These are phyloP conservation scores for Sporisorium reilianum DNA, from an alignment of 1,284 basidiomycete species.

Conservation along the genomic window DNA sequence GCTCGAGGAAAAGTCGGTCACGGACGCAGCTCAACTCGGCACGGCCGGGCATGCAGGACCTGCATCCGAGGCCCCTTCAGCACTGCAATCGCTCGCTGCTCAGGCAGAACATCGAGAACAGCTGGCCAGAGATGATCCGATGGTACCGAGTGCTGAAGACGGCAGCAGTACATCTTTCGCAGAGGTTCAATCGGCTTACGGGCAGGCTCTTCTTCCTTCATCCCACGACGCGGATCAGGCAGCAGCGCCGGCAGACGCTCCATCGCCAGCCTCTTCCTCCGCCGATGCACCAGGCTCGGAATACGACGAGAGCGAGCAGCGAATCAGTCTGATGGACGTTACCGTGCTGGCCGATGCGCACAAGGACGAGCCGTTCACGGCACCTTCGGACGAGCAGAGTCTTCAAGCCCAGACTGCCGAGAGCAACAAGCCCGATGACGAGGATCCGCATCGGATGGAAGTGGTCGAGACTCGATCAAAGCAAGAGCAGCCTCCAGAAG, in stretches of 20 bases:
- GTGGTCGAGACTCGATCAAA: not conserved
- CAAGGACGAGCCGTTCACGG: not conserved
- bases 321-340: not conserved
- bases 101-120: not conserved
- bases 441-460: not conserved
- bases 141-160: not conserved
- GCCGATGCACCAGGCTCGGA: constrained; percentile 42
- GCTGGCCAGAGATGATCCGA: not conserved
- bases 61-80: not conserved
- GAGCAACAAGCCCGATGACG: not conserved
- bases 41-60: not conserved
- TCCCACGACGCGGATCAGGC: not conserved
- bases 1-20: not conserved
- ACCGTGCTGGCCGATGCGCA: not conserved
- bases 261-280: constrained; percentile 41
- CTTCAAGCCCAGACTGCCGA: not conserved
- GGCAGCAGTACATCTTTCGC: not conserved
- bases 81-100: not conserved
- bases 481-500: not conserved
- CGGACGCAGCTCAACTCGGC: not conserved
- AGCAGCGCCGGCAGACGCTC: constrained; percentile 4
- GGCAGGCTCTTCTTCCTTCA: not conserved
- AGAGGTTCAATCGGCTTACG: not conserved
- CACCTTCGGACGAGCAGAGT: not conserved
- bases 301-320: constrained; percentile 23